phyloP scores from a whole-genome alignment of 495 filamentous ascomycete species.

The Melanomma pulvis-pyrius region DNA sequence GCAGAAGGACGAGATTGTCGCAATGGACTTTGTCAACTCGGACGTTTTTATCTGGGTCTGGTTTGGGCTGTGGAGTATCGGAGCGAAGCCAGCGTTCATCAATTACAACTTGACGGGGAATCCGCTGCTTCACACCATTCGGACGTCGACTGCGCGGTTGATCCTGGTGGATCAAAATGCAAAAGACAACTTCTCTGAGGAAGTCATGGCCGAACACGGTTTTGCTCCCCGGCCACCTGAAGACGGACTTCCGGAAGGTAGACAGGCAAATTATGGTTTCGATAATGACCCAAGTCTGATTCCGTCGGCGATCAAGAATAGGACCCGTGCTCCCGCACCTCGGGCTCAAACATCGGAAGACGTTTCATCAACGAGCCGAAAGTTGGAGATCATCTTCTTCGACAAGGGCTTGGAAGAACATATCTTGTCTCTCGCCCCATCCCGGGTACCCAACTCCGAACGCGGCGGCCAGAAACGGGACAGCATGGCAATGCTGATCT shows the following conservation, averaged over 20 bases:
- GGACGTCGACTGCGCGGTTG: constrained; percentile 67
- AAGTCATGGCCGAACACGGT: constrained; percentile 51
- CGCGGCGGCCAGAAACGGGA: constrained; percentile 27
- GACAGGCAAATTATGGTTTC: constrained; percentile 22
- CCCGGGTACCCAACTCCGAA: constrained; percentile 26
- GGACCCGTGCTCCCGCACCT: neutral
- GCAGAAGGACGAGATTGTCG: constrained; percentile 78
- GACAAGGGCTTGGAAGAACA: constrained; percentile 57
- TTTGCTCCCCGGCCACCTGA: constrained; percentile 29
- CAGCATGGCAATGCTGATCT: constrained; percentile 46
- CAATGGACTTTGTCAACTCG: constrained; percentile 86
- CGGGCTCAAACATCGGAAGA: neutral
- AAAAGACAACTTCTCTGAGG: constrained; percentile 52
- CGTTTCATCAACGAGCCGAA: neutral
- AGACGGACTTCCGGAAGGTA: neutral
- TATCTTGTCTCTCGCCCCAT: constrained; percentile 22
- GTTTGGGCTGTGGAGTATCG: constrained; percentile 85
- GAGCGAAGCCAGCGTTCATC: constrained; percentile 87
- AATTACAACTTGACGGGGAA: constrained; percentile 87
- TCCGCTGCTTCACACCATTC: constrained; percentile 78
- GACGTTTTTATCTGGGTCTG: constrained; percentile 81
- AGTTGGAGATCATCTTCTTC: constrained; percentile 63
- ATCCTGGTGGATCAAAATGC: constrained; percentile 77
- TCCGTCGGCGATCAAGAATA: neutral
- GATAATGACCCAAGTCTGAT: constrained; percentile 1